Evolutionary conservation across 2,329 filamentous ascomycete genomes (phyloP).

Genomic region (Colletotrichum australisinense): DNA sequence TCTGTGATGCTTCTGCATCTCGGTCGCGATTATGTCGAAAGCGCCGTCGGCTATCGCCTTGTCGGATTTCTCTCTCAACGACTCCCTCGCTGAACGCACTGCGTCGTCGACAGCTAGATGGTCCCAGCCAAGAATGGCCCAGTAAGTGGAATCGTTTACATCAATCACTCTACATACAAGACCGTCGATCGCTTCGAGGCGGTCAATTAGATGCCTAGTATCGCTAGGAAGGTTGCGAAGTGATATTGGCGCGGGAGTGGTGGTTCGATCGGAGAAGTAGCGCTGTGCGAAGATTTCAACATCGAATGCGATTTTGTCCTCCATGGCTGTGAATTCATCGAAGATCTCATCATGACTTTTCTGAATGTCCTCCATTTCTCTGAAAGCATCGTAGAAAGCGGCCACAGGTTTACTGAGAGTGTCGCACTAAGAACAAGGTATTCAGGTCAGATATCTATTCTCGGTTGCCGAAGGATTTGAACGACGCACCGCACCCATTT

Average conservation of each 20-base stretch:
- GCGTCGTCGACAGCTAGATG: too few relatives aligned
- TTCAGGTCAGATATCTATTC: background rate
- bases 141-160: too few relatives aligned
- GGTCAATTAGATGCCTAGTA: background rate
- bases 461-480: background rate
- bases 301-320: background rate
- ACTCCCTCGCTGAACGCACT: too few relatives aligned
- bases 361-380: background rate
- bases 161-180: background rate
- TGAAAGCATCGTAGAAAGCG: background rate
- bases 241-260: background rate
- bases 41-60: background rate
- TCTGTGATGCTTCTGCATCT: background rate
- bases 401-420: background rate
- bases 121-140: too few relatives aligned
- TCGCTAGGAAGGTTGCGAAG: background rate
- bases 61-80: background rate
- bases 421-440: background rate
- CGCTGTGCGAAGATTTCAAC: background rate
- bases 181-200: background rate
- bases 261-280: background rate
- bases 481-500: conserved; percentile 9
- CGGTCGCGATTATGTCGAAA: background rate
- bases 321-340: background rate
- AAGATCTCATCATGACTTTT: background rate